Percentiles rank a stretch among this genome's conserved stretches.
Evolutionary conservation across 148 eudicot genomes (phyloP).

Genomic region (Persicaria maculosa): DNA sequence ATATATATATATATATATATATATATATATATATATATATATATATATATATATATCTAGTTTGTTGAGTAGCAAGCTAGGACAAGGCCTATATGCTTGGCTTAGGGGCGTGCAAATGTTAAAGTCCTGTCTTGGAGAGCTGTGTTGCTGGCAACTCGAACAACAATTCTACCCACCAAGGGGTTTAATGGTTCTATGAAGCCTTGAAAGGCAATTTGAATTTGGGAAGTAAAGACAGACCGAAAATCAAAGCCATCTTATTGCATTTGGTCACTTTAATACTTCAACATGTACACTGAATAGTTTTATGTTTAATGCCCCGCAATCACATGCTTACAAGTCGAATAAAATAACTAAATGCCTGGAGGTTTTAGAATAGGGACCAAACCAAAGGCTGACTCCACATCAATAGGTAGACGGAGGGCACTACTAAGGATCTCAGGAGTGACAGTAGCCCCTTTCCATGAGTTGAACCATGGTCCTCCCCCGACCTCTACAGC

Average conservation of each 20-base stretch:
- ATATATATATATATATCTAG: too few relatives aligned
- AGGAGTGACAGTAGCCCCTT: constrained; percentile 52
- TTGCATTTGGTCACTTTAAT: background rate
- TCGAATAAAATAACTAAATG: constrained; percentile 22
- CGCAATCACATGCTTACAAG: background rate
- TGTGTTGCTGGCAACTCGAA: too few relatives aligned
- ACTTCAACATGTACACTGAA: too few relatives aligned
- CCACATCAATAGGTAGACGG: constrained; percentile 61
- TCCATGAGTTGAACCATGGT: constrained; percentile 82
- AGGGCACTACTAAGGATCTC: constrained; percentile 53
- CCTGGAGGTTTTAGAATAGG: constrained; percentile 87
- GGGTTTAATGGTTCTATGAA: too few relatives aligned
- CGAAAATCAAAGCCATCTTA: background rate
- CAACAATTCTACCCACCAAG: too few relatives aligned
- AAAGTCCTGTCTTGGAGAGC: too few relatives aligned
- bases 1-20: too few relatives aligned
- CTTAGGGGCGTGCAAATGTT: too few relatives aligned
- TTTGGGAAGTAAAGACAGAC: background rate
- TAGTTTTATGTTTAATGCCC: background rate
- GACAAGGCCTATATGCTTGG: too few relatives aligned
- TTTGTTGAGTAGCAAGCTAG: too few relatives aligned
- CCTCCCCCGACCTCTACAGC: constrained; percentile 91
- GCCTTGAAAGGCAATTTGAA: too few relatives aligned
- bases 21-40: too few relatives aligned
- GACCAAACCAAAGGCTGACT: constrained; percentile 41